These are phyloP conservation scores for Anthracocystis walkeri DNA, from an alignment of 1,284 basidiomycete genomes.

Conservation along the genomic window DNA sequence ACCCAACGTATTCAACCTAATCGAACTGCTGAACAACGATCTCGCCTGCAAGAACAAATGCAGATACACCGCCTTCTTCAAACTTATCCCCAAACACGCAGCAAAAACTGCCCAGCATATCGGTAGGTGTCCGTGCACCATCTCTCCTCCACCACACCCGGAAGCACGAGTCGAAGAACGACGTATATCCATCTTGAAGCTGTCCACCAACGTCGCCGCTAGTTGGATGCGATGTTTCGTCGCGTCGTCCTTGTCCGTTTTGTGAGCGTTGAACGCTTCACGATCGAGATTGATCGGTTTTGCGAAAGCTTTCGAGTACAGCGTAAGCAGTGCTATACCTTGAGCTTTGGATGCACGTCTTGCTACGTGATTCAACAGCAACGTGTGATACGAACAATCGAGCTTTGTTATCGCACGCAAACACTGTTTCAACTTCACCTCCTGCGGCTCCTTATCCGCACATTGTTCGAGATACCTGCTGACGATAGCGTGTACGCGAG, in stretches of 20 bases:
- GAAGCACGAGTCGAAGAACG: conserved; percentile 17
- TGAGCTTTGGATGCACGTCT: conserved; percentile 89
- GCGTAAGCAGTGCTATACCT: conserved; percentile 89
- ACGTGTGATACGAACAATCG: conserved; percentile 83
- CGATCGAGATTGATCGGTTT: conserved; percentile 30
- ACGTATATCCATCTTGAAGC: conserved; percentile 45
- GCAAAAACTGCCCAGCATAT: conserved; percentile 90
- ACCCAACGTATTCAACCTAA: conserved; percentile 89
- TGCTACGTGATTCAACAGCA: conserved; percentile 89
- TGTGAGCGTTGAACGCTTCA: conserved; percentile 13
- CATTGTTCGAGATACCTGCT: conserved; percentile 14
- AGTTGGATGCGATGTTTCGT: not conserved
- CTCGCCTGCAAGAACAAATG: conserved; percentile 93
- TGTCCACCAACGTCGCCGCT: conserved; percentile 25
- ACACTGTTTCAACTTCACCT: conserved; percentile 17
- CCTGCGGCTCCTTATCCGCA: conserved; percentile 6
- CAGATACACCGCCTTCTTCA: conserved; percentile 78
- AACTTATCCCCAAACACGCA: conserved; percentile 79
- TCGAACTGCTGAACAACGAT: conserved; percentile 86
- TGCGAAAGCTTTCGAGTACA: conserved; percentile 75
- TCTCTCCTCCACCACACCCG: not conserved
- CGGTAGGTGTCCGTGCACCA: conserved; percentile 81
- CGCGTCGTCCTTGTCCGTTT: not conserved
- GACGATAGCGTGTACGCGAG: conserved; percentile 70
- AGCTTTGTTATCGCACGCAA: conserved; percentile 68